Evolutionary conservation across 495 filamentous ascomycete species (phyloP).

Genomic region (Cudoniella acicularis): DNA sequence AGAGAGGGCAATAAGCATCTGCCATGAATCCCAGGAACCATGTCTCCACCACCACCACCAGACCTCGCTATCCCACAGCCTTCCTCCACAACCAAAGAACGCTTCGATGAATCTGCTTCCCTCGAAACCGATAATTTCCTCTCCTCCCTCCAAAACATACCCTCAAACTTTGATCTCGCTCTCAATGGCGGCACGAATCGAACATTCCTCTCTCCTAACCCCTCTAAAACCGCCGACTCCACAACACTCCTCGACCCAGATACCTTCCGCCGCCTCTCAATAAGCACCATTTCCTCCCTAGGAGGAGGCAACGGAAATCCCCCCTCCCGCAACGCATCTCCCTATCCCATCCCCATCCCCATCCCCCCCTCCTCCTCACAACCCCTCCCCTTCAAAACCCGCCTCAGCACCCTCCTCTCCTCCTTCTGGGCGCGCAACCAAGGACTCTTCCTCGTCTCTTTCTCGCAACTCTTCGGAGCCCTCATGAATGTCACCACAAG

Average conservation of each 20-base stretch:
- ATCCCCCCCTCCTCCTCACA: no score
- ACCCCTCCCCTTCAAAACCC: no score
- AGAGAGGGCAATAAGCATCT: neutral
- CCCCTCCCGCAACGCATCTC: conserved; percentile 15
- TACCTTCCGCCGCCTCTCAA: conserved; percentile 29
- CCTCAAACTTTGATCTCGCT: conserved; percentile 21
- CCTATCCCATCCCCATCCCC: conserved; percentile 7
- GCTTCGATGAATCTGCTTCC: neutral
- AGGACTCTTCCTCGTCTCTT: conserved; percentile 66
- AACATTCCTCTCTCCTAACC: conserved; percentile 5
- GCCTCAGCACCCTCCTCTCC: conserved; percentile 30
- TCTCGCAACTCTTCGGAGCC: conserved; percentile 79
- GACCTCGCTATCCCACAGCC: conserved; percentile 13
- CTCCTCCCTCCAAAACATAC: conserved; percentile 15
- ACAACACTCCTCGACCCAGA: conserved; percentile 21
- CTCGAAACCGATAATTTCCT: conserved; percentile 13
- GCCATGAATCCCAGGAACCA: neutral
- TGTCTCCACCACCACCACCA: neutral
- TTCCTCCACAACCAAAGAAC: conserved; percentile 28
- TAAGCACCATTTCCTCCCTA: conserved; percentile 27
- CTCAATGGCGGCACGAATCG: conserved; percentile 17
- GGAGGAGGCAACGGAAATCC: no score
- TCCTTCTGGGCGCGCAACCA: conserved; percentile 55
- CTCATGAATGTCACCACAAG: conserved; percentile 86
- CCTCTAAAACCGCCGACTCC: neutral